phyloP scores from a whole-genome alignment of 371 early-diverging fungal genomes.

The Chytridium lagenaria region DNA sequence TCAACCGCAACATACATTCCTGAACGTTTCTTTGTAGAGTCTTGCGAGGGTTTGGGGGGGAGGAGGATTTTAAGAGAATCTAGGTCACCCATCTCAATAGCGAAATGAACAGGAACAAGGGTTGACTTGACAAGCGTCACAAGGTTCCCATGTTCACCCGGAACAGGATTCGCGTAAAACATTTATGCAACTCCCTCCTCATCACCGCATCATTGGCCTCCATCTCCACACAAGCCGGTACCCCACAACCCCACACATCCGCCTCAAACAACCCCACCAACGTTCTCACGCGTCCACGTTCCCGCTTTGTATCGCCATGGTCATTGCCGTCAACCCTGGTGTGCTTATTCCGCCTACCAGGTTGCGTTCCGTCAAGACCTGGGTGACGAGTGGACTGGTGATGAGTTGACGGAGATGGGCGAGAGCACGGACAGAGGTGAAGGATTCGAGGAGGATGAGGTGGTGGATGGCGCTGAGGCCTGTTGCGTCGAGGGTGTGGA shows the following conservation, averaged over 20 bases:
- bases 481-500: too few species aligned
- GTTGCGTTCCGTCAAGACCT: too few species aligned
- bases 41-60: too few species aligned
- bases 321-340: not conserved
- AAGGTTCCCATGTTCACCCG: not conserved
- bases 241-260: not conserved
- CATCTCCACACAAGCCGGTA: not conserved
- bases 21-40: too few species aligned
- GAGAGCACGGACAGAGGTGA: too few species aligned
- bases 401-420: too few species aligned
- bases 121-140: not conserved
- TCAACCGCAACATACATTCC: too few species aligned
- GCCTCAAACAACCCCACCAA: not conserved
- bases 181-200: too few species aligned
- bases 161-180: not conserved
- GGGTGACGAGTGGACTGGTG: too few species aligned
- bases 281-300: not conserved
- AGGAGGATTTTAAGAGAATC: not conserved
- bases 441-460: too few species aligned
- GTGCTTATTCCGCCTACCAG: too few species aligned
- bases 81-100: not conserved
- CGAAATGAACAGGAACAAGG: not conserved
- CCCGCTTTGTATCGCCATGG: not conserved
- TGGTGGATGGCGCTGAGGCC: too few species aligned
- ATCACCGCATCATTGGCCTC: not conserved